Percentiles rank a stretch among this genome's conserved stretches.
phyloP scores from a whole-genome alignment of 352 stramenopile species.

The Globisporangium apiculatum region DNA sequence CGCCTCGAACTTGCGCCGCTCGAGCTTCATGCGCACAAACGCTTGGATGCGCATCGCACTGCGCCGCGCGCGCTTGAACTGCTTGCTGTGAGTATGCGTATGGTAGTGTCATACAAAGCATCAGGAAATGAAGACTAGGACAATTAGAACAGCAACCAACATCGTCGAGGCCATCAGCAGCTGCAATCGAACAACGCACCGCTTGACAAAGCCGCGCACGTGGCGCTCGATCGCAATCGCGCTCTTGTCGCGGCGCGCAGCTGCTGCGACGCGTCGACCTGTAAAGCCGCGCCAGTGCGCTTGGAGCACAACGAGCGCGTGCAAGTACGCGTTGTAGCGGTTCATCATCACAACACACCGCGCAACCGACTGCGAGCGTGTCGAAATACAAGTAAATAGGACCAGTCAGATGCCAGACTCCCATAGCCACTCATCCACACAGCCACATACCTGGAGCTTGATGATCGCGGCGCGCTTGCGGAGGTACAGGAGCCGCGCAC shows the following conservation, averaged over 20 bases:
- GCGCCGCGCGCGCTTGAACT: constrained; percentile 46
- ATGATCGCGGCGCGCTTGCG: constrained; percentile 64
- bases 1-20: constrained; percentile 46
- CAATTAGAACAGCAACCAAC: neutral
- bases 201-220: constrained; percentile 52
- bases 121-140: neutral
- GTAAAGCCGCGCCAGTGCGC: constrained; percentile 72
- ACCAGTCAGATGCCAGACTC: too few relatives aligned
- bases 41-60: constrained; percentile 52
- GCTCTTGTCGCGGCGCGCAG: constrained; percentile 49
- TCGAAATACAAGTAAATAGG: constrained; percentile 1
- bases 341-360: constrained; percentile 75
- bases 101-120: neutral
- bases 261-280: constrained; percentile 39
- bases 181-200: constrained; percentile 14
- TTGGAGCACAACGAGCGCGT: constrained; percentile 56
- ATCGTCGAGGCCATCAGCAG: too few relatives aligned
- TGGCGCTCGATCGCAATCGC: constrained; percentile 64
- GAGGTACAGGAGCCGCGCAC: constrained; percentile 46
- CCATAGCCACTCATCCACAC: neutral
- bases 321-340: constrained; percentile 53
- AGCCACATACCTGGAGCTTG: constrained; percentile 51
- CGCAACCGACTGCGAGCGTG: constrained; percentile 51
- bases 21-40: constrained; percentile 56
- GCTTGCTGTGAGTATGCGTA: constrained; percentile 19